Conservation (phyloP, 345 rosid species). For the Boechera retrofracta region DNA sequence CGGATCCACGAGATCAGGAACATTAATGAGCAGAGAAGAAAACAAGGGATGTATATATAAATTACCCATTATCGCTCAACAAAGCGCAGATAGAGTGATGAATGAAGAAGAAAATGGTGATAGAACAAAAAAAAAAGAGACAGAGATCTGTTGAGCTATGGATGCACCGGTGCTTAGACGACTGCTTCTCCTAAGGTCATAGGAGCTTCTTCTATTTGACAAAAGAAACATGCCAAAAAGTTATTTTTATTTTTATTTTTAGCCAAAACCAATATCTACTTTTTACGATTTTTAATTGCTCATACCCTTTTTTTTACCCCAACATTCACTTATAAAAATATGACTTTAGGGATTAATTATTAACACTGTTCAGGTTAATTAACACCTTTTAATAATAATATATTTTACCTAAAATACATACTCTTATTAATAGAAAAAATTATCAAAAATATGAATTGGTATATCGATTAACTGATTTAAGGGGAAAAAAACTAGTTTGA, state of each 20-base stretch:
- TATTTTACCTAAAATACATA: not conserved
- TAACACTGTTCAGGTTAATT: not conserved
- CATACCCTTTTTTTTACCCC: not conserved
- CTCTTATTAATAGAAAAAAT: not conserved
- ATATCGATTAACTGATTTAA: not conserved
- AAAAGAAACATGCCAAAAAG: constrained; percentile 37
- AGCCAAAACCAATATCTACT: constrained; percentile 29
- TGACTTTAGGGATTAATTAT: not conserved
- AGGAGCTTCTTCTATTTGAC: constrained; percentile 39
- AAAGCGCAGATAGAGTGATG: constrained; percentile 22
- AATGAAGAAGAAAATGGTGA: constrained; percentile 29
- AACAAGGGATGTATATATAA: not conserved
- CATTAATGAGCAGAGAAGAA: constrained; percentile 38
- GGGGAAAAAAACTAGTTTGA: not conserved
- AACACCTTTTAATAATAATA: not conserved
- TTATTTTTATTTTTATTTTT: not conserved
- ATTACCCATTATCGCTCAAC: constrained; percentile 43
- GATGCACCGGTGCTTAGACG: constrained; percentile 42
- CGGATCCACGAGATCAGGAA: constrained; percentile 51
- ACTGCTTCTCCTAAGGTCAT: constrained; percentile 41
- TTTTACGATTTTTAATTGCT: not conserved
- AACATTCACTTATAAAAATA: not conserved
- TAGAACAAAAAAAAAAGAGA: not conserved
- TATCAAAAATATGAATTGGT: not conserved
- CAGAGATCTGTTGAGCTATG: constrained; percentile 35